Evolutionary conservation across 768 basidiomycete species (phyloP), one percentile per base, ranked within the genome.

Genomic region (Lentinula aciculospora): DNA sequence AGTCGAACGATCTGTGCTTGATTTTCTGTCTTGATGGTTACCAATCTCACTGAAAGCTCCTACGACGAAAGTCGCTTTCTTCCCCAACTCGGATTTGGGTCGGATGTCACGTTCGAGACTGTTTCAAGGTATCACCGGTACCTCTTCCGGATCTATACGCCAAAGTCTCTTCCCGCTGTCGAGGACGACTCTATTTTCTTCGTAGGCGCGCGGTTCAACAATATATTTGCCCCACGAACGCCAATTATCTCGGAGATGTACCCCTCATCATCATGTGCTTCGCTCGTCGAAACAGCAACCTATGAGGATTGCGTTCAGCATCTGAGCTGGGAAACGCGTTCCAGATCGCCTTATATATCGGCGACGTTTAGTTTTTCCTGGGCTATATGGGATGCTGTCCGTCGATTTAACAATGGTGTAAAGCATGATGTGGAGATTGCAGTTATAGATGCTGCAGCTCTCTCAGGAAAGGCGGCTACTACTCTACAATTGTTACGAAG

Each of bases 381-480:
- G 89, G 83, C 88, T 7, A 76, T 91, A 36, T 92, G 88, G 88
- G 89, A 92, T 67, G 89, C 88, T 3, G 77, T 86, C 21, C 76
- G 86, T 57, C 82, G 89, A n/a, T 89, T 88, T 65, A 82, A 85
- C 63, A 71, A 76, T 36, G 84, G 83, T 37, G 71, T 89, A 54
- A 91, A 92, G 68, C 86, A 89, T 60, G 83, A 88, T 57, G 72
- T 92, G 28, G 80, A 91, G 67, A 89, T 92, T 60, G 89, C 89
- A 13, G 74, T 92, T 57, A 90, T 92, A 65, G 88, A 91, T 72
- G 82, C 86, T 2, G 72, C 71, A 47, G 79, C 82, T 53, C 69
- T 92, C 29, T 70, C 76, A 13, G 79, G 76, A 36, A 75, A 79
- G 60, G 81, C 84, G 28, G 77, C 82, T 8, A 89, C 89, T 13